Percentiles rank a stretch among this genome's conserved stretches.
These are phyloP conservation scores for Mycosarcoma mackinlayi DNA, from an alignment of 1,284 basidiomycete genomes.

Conservation along the genomic window DNA sequence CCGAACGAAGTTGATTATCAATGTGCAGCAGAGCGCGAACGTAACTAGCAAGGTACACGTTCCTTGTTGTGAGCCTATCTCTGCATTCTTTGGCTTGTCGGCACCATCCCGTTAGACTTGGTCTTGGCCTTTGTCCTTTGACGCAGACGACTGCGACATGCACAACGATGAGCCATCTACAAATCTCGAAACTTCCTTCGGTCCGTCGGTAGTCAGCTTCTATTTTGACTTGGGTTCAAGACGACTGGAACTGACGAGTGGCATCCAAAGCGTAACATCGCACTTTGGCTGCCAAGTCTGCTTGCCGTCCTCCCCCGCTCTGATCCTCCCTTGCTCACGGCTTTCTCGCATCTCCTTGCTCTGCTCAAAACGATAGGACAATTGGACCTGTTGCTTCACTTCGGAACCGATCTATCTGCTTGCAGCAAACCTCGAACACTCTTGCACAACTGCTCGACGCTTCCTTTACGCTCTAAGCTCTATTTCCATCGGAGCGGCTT, in stretches of 20 bases:
- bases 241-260: neutral
- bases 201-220: no score
- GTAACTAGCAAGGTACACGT: constrained; percentile 35
- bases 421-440: neutral
- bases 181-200: no score
- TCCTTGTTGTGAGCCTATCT: constrained; percentile 14
- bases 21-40: constrained; percentile 1
- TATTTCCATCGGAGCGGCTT: neutral
- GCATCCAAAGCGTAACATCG: no score
- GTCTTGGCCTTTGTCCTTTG: neutral
- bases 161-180: no score
- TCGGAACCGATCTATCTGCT: no score
- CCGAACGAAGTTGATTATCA: no score
- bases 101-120: neutral
- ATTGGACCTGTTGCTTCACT: no score
- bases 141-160: neutral
- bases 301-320: neutral
- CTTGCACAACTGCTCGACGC: neutral
- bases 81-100: constrained; percentile 2
- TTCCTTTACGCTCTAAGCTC: neutral
- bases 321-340: neutral
- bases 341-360: no score
- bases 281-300: no score
- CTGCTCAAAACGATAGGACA: no score
- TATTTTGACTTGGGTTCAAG: constrained; percentile 12